Evolutionary conservation across 192 early-diverging fungal species (phyloP).

Genomic region (Gorgonomyces haynaldii): DNA sequence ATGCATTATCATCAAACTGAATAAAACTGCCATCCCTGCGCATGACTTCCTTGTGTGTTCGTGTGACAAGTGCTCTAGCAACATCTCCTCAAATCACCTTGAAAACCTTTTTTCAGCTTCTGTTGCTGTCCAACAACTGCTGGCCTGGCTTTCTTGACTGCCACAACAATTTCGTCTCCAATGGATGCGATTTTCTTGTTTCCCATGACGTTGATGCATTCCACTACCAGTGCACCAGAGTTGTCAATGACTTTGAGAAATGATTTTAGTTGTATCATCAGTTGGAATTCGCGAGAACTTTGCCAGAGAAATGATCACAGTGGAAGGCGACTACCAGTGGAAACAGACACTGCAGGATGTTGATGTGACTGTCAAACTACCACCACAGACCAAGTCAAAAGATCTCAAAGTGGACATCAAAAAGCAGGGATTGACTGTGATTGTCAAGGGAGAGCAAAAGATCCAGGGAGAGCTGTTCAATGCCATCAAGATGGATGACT

Average conservation of each 20-base stretch:
- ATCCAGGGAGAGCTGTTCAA: conserved; percentile 64
- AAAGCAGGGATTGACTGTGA: conserved; percentile 53
- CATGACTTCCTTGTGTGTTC: conserved; percentile 76
- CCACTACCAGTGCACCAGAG: conserved; percentile 81
- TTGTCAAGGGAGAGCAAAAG: conserved; percentile 61
- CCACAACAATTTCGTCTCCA: conserved; percentile 90
- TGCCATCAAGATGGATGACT: conserved; percentile 60
- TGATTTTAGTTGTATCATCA: conserved; percentile 23
- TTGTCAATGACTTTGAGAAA: conserved; percentile 74
- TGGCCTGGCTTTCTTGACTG: conserved; percentile 88
- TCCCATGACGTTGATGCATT: conserved; percentile 88
- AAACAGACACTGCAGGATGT: conserved; percentile 74
- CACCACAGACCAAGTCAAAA: conserved; percentile 54
- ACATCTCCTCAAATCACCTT: conserved; percentile 94
- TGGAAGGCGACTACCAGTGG: conserved; percentile 45
- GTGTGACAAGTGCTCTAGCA: conserved; percentile 75
- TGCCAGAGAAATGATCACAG: neutral
- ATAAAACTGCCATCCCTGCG: conserved; percentile 85
- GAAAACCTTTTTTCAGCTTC: conserved; percentile 26
- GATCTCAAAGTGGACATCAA: conserved; percentile 59
- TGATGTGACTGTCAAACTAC: conserved; percentile 59
- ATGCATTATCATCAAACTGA: conserved; percentile 95
- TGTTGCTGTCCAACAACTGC: conserved; percentile 27
- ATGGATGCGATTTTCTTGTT: conserved; percentile 8
- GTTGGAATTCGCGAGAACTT: neutral